phyloP scores from a whole-genome alignment of 495 filamentous ascomycete genomes.

The Gamarada debralockiae region DNA sequence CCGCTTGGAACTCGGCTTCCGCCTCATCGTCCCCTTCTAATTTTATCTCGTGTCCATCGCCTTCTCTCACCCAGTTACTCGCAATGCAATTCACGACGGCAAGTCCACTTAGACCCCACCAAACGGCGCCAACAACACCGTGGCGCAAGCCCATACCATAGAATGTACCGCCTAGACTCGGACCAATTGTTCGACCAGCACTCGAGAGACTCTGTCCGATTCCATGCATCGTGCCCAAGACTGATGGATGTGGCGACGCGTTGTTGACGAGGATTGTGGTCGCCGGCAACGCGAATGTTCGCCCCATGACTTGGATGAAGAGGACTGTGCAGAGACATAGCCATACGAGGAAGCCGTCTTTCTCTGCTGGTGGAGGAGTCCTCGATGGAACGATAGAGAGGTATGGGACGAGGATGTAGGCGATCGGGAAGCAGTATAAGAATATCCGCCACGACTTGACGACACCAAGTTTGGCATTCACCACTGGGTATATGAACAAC shows the following conservation, averaged over 20 bases:
- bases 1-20: slow-evolving; percentile 18
- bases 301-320: slow-evolving; percentile 67
- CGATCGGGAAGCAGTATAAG: slow-evolving; percentile 66
- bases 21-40: slow-evolving; percentile 61
- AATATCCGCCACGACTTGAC: slow-evolving; percentile 62
- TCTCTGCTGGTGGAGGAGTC: slow-evolving; percentile 53
- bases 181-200: slow-evolving; percentile 69
- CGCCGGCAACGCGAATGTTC: slow-evolving; percentile 76
- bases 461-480: slow-evolving; percentile 64
- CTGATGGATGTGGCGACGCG: slow-evolving; percentile 72
- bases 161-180: slow-evolving; percentile 62
- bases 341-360: slow-evolving; percentile 66
- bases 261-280: slow-evolving; percentile 81
- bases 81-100: slow-evolving; percentile 58
- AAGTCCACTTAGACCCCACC: slow-evolving; percentile 65
- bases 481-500: slow-evolving; percentile 67
- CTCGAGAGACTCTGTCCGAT: slow-evolving; percentile 71
- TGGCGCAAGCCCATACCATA: slow-evolving; percentile 66
- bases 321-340: slow-evolving; percentile 62
- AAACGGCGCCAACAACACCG: slow-evolving; percentile 70
- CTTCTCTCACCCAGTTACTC: slow-evolving; percentile 66
- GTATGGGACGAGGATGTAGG: slow-evolving; percentile 70
- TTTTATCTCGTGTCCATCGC: slow-evolving; percentile 65
- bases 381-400: slow-evolving; percentile 64
- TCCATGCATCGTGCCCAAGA: slow-evolving; percentile 79